Base-by-base conservation (phyloP, 75 land plant species). In the Cupressus sempervirens region DNA sequence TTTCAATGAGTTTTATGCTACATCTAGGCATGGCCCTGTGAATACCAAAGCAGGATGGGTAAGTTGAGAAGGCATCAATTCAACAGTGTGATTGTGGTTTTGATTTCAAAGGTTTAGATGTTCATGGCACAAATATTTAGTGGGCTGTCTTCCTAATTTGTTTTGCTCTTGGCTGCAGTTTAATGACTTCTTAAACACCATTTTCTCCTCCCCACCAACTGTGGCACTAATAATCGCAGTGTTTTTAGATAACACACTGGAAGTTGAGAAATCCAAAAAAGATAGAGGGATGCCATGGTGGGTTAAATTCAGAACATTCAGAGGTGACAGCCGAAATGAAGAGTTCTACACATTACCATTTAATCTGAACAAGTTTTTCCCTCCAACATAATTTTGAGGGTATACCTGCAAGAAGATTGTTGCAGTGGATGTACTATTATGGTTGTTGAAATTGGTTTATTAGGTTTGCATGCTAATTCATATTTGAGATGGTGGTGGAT, bases 221-320 rank as follows among this genome's bases (percentile, higher is more conserved):
- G 96, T 95, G 34, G 94, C 88, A 14, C 68, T 95, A 86, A 91
- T 97, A 8, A 90, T 97, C 0, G 94, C 94, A 13, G 96, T 94
- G 38, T 87, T 94, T 20, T 89, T 97, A 7, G 99, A 97, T 87
- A 95, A 97, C 92, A 94, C 94, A 20, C 50, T 95, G 41, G 97
- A 96, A 9, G 93, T 93, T 38, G 93, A 92, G 83, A 90, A 91
- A 56, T 92, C 96, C 45, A 94, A 92, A 83, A 95, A 89, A 85
- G 99, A 97, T 80, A 85, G 97, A 79, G 99, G 99, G 7, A 90
- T 94, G 92, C 95, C 92, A 65, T 97, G 99, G 99, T 97, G 99
- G 99, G 93, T 93, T 32, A 97, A 97, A 88, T 97, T 97, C 89
- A 91, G 97, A 85, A 93, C 93, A 58, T 97, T 97, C 74, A 88